Conservation (phyloP, 495 filamentous ascomycete species). For the Talaromyces thailandensis region DNA sequence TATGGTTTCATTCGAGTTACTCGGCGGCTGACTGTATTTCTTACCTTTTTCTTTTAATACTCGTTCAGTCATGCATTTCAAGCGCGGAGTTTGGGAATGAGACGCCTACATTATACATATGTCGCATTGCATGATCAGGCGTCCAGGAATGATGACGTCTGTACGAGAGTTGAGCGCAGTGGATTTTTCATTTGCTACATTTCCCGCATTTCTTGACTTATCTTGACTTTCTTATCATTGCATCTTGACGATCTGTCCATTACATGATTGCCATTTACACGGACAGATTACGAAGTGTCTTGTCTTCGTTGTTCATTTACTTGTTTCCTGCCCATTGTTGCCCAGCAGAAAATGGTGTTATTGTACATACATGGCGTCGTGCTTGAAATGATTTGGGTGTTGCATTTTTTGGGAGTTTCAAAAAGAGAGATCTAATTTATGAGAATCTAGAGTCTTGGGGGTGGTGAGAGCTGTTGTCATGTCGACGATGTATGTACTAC, state of each 20-base stretch:
- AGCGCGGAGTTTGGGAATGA: conserved; percentile 8
- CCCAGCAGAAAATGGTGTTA: not conserved
- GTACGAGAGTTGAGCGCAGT: conserved; percentile 1
- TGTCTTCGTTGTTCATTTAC: not conserved
- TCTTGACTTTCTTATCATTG: conserved; percentile 8
- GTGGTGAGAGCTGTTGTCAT: not conserved
- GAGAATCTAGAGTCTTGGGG: conserved; percentile 1
- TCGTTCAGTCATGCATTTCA: conserved; percentile 7
- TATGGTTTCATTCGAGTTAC: not conserved
- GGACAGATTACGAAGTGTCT: not conserved
- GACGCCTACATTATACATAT: conserved; percentile 4
- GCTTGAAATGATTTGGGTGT: not conserved
- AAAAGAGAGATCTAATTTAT: not conserved
- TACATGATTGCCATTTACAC: not conserved
- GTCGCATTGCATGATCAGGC: conserved; percentile 7
- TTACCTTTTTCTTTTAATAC: not conserved
- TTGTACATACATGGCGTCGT: conserved; percentile 2
- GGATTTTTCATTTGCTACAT: not conserved
- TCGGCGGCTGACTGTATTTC: not conserved
- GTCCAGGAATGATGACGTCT: conserved; percentile 2
- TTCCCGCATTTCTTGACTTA: conserved; percentile 8
- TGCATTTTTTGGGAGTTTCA: conserved; percentile 3
- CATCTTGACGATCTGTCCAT: not conserved
- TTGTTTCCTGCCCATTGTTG: not conserved
- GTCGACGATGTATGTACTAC: conserved; percentile 1